A percentile compares a stretch with the other conserved stretches of the same genome.
These are phyloP conservation scores for Talaromyces sp. DNA, from an alignment of 2,329 filamentous ascomycete species.

Conservation along the genomic window DNA sequence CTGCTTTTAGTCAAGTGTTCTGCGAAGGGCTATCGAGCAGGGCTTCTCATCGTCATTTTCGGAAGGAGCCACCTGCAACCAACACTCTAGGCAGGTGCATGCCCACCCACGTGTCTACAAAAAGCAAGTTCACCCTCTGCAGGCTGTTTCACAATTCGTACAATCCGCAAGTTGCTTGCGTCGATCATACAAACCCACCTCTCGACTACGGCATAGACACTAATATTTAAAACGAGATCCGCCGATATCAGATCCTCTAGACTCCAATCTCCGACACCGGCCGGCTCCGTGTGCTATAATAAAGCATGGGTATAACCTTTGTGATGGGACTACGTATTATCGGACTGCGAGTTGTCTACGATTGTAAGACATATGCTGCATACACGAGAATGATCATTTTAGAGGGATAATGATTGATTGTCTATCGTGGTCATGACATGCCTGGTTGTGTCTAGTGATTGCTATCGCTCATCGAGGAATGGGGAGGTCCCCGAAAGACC, in stretches of 20 bases:
- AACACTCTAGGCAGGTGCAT: neutral
- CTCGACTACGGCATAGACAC: neutral
- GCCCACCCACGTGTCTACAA: neutral
- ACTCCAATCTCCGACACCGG: conserved; percentile 2
- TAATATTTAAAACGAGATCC: neutral
- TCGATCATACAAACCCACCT: neutral
- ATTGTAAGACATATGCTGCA: neutral
- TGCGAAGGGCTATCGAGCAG: neutral
- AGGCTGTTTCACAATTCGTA: neutral
- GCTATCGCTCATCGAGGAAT: neutral
- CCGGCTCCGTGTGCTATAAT: neutral
- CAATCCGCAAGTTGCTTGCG: neutral
- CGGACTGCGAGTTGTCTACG: neutral
- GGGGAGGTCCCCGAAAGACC: neutral
- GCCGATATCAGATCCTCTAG: neutral
- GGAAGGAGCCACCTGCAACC: neutral
- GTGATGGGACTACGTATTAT: neutral
- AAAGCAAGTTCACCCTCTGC: neutral
- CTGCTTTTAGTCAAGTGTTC: neutral
- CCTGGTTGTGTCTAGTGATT: no score
- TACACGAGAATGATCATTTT: neutral
- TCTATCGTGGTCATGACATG: neutral
- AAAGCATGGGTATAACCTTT: neutral
- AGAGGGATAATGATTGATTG: neutral
- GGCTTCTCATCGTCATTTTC: neutral